Conservation (phyloP, 768 basidiomycete species). For the Podaxis sp. region DNA sequence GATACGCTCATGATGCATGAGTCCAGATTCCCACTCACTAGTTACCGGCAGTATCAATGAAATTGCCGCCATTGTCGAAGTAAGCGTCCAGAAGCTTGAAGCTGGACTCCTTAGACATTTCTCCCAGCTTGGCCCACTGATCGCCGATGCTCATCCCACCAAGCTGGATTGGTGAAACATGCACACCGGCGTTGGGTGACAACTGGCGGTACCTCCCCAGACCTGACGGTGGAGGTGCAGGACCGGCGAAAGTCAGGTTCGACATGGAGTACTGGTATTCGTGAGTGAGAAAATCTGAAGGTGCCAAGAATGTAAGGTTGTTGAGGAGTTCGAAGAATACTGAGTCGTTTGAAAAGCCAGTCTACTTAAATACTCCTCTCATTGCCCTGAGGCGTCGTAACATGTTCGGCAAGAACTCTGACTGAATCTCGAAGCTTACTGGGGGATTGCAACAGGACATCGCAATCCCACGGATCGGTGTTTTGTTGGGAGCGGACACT, state of each 20-base stretch:
- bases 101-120: slow-evolving; percentile 37
- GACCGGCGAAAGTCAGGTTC: neutral
- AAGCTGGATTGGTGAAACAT: slow-evolving; percentile 40
- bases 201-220: slow-evolving; percentile 32
- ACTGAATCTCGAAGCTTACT: too few species aligned
- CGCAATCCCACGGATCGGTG: too few species aligned
- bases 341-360: too few species aligned
- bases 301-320: too few species aligned
- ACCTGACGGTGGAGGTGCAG: slow-evolving; percentile 27
- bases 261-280: too few species aligned
- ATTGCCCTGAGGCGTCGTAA: too few species aligned
- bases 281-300: too few species aligned
- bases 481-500: too few species aligned
- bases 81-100: slow-evolving; percentile 46
- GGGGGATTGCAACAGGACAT: too few species aligned
- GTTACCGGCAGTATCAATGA: slow-evolving; percentile 45
- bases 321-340: too few species aligned
- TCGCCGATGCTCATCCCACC: slow-evolving; percentile 43
- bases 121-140: slow-evolving; percentile 32
- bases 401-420: too few species aligned
- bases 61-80: slow-evolving; percentile 43
- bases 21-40: slow-evolving; percentile 29
- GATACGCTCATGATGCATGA: neutral
- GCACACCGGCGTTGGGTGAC: slow-evolving; percentile 33
- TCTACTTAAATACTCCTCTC: too few species aligned